Base-by-base conservation (phyloP, 192 early-diverging fungal genomes). In the Lobosporangium transversale region DNA sequence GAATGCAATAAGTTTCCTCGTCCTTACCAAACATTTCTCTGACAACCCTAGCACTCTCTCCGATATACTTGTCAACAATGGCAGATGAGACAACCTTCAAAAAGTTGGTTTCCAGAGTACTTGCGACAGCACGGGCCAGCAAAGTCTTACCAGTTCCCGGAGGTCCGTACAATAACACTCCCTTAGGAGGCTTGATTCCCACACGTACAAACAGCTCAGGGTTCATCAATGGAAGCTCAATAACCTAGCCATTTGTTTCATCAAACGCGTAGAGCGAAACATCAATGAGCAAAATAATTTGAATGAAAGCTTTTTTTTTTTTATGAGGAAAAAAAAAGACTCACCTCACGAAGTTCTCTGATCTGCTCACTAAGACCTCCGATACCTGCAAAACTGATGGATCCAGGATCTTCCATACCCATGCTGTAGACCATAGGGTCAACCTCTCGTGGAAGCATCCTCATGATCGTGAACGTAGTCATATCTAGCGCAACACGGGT, bases 391-490 rank as follows among this genome's bases (percentile, higher is more conserved):
- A 99, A 99, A 49, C 92, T 89, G 51, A 97, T 84, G 58, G 92
- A 84, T 53, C 97, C 98, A 24, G 98, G 97, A 81, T 97, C 95
- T 80, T 99, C 98, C 47, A 91, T 92, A 20, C 92, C 93, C 98
- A 99, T 99, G 85, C 96, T 99, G 87, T 98, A 99, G 24, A 99
- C 98, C 61, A 98, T 88, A 37, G 98, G 98, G 80, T 99, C 98
- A 0, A 99, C 97, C 64, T 99, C 98, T 27, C 98, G 87, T 40
- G 98, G 98, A 30, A 99, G 86, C 71, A 95, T 91, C 37, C 98
- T 91, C 98, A 99, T 99, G 64, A 99, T 99, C n/a, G 98, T 99
- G 66, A 99, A 85, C 8, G 98, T 99, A 23, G 98, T 99, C 95
- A 99, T 99, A 79, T 99, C 98, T 52, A 99, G 85, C 5, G 98